Percentiles rank a stretch among this genome's conserved stretches.
Evolutionary conservation across 225 moss, liverwort and hornwort species (phyloP).

Genomic region (Physcomitrium patens): DNA sequence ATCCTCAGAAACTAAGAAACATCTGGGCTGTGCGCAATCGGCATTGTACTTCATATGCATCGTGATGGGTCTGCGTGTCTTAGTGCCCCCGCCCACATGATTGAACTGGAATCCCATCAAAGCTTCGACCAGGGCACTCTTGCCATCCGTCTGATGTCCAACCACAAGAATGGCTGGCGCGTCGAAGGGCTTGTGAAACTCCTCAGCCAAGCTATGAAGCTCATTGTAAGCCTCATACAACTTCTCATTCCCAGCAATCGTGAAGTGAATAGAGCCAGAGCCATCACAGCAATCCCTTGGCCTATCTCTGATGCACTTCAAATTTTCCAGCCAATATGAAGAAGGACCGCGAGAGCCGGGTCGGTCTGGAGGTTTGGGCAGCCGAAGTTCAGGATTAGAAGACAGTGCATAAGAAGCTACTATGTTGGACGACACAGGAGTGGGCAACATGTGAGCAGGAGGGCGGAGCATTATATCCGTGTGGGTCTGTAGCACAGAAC

Average conservation of each 20-base stretch:
- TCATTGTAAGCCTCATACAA: conserved; percentile 95
- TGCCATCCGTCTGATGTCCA: conserved; percentile 92
- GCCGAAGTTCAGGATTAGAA: conserved; percentile 24
- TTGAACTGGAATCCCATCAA: conserved; percentile 99
- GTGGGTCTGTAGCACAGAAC: conserved; percentile 14
- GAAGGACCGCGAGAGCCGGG: conserved; percentile 46
- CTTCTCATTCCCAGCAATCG: conserved; percentile 67
- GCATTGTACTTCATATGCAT: conserved; percentile 92
- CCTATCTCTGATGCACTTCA: conserved; percentile 7
- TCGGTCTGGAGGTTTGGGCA: conserved; percentile 25
- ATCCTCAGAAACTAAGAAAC: conserved; percentile 77
- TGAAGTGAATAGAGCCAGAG: conserved; percentile 1
- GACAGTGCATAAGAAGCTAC: conserved; percentile 20
- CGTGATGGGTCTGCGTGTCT: conserved; percentile 89
- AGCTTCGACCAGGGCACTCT: conserved; percentile 91
- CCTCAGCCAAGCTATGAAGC: conserved; percentile 84
- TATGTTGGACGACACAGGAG: conserved; percentile 32
- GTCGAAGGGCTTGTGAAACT: conserved; percentile 83
- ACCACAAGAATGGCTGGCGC: conserved; percentile 93
- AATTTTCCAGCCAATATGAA: conserved; percentile 27
- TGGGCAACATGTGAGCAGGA: conserved; percentile 25
- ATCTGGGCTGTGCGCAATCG: conserved; percentile 70
- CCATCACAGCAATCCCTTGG: conserved; percentile 2
- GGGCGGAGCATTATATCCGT: conserved; percentile 30
- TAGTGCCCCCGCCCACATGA: conserved; percentile 97